A percentile compares a stretch with the other conserved stretches of the same genome.
These are phyloP conservation scores for Elymus sibiricus DNA, from an alignment of 176 grass and related monocot species.

Conservation along the genomic window DNA sequence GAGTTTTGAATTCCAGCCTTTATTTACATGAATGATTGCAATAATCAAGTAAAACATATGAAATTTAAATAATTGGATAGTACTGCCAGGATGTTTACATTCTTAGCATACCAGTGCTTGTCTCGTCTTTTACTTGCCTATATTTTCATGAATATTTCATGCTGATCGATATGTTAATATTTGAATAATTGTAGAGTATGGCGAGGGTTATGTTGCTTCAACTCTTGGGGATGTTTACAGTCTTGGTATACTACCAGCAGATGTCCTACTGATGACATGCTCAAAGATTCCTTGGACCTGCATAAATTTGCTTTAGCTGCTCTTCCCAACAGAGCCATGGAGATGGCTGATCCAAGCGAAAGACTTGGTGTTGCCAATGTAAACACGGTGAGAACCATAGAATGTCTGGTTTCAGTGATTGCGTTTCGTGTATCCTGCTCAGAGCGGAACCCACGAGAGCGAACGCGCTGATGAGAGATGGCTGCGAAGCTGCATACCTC, in stretches of 20 bases:
- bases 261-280: slow-evolving; percentile 3
- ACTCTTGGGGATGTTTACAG: slow-evolving; percentile 14
- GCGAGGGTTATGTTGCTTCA: not conserved
- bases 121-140: not conserved
- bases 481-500: not conserved
- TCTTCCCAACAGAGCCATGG: not conserved
- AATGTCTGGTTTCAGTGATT: slow-evolving; percentile 1
- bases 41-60: not conserved
- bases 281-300: not conserved
- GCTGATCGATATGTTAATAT: not conserved
- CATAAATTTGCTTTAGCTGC: not conserved
- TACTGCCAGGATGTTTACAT: not conserved
- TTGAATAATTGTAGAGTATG: slow-evolving; percentile 19
- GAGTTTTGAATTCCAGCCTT: not conserved
- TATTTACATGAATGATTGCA: not conserved
- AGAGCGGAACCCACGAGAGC: not conserved
- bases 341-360: not conserved
- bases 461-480: not conserved
- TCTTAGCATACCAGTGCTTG: not conserved
- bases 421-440: slow-evolving; percentile 25
- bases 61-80: not conserved
- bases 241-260: slow-evolving; percentile 21
- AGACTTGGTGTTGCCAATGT: not conserved
- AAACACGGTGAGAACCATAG: not conserved
- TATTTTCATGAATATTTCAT: not conserved